Conservation (phyloP, 805 yeast genomes). For the Candida gorgasii region DNA sequence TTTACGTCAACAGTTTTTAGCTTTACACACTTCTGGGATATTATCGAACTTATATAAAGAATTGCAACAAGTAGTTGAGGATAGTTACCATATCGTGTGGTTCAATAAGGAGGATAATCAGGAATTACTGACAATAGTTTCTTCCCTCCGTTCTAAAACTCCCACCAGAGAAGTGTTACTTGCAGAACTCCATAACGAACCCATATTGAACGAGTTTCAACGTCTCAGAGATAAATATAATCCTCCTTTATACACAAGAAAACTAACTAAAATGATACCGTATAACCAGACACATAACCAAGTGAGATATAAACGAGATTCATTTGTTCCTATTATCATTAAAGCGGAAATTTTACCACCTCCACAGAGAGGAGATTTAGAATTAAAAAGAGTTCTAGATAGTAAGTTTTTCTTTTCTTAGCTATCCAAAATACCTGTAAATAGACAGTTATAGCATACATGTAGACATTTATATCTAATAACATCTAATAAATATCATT, state of each 20-base stretch:
- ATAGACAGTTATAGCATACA: too few relatives aligned
- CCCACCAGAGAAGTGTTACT: neutral
- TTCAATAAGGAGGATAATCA: slow-evolving; percentile 18
- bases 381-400: slow-evolving; percentile 29
- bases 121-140: slow-evolving; percentile 6
- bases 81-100: slow-evolving; percentile 37
- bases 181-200: slow-evolving; percentile 17
- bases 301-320: slow-evolving; percentile 1
- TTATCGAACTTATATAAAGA: slow-evolving; percentile 28
- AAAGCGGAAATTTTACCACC: slow-evolving; percentile 29
- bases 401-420: slow-evolving; percentile 41
- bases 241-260: slow-evolving; percentile 24
- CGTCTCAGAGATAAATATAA: slow-evolving; percentile 20
- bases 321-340: slow-evolving; percentile 28
- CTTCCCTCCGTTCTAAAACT: neutral
- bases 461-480: neutral
- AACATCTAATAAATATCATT: slow-evolving; percentile 1
- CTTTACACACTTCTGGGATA: slow-evolving; percentile 30
- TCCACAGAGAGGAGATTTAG: slow-evolving; percentile 35
- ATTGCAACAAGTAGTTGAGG: slow-evolving; percentile 21
- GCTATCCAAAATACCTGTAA: too few relatives aligned
- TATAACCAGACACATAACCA: slow-evolving; percentile 7
- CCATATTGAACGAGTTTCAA: neutral
- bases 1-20: slow-evolving; percentile 36
- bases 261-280: neutral